Conservation (phyloP, 2,329 filamentous ascomycete genomes). For the Hymenotorrendiella dingleyae region DNA sequence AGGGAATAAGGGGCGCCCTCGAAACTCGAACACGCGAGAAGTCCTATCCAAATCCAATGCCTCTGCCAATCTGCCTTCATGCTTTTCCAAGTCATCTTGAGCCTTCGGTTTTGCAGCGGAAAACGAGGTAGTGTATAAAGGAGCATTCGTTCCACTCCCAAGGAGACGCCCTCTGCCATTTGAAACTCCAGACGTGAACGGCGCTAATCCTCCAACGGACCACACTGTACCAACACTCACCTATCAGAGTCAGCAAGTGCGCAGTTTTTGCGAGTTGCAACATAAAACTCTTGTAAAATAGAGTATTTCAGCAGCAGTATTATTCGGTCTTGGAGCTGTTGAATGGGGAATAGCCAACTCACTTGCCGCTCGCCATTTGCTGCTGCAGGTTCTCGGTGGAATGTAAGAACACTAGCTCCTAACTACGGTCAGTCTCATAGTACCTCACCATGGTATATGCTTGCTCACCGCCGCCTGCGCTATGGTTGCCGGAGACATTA, state of each 20-base stretch:
- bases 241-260: constrained; percentile 30
- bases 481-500: constrained; percentile 22
- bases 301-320: too few relatives aligned
- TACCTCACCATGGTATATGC: not conserved
- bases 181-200: constrained; percentile 48
- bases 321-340: too few relatives aligned
- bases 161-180: constrained; percentile 59
- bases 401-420: constrained; percentile 28
- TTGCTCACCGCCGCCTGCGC: constrained; percentile 20
- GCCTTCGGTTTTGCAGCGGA: constrained; percentile 35
- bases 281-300: too few relatives aligned
- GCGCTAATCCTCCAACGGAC: constrained; percentile 67
- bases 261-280: too few relatives aligned
- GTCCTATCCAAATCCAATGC: constrained; percentile 75
- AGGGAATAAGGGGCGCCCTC: constrained; percentile 22
- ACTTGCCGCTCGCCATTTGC: constrained; percentile 27
- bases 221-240: constrained; percentile 67
- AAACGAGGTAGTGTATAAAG: constrained; percentile 52
- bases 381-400: constrained; percentile 24
- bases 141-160: constrained; percentile 68
- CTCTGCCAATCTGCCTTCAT: constrained; percentile 68
- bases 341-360: constrained; percentile 12
- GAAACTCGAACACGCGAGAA: constrained; percentile 57
- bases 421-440: constrained; percentile 8
- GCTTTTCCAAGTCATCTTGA: constrained; percentile 59